Conservation (phyloP, 2,329 filamentous ascomycete species). For the Diaporthe citrichinensis region DNA sequence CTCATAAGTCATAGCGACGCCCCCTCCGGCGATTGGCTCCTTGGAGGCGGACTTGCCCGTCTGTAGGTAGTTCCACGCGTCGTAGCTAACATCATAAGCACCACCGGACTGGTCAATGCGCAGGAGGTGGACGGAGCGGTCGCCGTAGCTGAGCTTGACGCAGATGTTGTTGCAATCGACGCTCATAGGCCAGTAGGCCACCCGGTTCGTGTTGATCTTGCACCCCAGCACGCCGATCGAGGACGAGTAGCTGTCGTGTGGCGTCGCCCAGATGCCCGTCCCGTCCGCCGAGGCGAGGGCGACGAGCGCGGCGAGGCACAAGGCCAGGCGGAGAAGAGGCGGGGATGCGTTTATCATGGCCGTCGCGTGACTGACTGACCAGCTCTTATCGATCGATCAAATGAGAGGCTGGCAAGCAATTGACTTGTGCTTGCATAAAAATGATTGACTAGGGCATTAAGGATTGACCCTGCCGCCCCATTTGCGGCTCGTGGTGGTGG, state of each 20-base stretch:
- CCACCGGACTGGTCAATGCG: conserved; percentile 68
- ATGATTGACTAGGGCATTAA: conserved; percentile 28
- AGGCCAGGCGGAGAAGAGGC: conserved; percentile 3
- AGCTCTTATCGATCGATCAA: not conserved
- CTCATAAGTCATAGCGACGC: conserved; percentile 62
- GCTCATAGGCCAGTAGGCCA: conserved; percentile 70
- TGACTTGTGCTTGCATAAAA: not conserved
- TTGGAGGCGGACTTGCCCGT: conserved; percentile 62
- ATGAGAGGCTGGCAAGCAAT: conserved; percentile 1
- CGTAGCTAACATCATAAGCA: conserved; percentile 66
- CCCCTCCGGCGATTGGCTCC: conserved; percentile 62
- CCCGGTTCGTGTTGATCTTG: conserved; percentile 71
- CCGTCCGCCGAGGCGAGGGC: conserved; percentile 21
- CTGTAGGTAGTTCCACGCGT: conserved; percentile 70
- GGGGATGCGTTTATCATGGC: conserved; percentile 14
- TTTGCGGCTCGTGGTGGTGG: conserved; percentile 11
- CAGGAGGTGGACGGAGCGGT: conserved; percentile 68
- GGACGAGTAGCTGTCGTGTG: conserved; percentile 69
- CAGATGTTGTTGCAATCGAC: conserved; percentile 69
- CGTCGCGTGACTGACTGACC: not conserved
- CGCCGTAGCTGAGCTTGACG: conserved; percentile 63
- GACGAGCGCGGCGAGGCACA: conserved; percentile 20
- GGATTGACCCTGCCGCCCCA: conserved; percentile 24
- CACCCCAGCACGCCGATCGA: conserved; percentile 70
- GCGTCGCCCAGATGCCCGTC: conserved; percentile 58